phyloP scores from a whole-genome alignment of 139 green algal genomes.

The Ulvella scutata region DNA sequence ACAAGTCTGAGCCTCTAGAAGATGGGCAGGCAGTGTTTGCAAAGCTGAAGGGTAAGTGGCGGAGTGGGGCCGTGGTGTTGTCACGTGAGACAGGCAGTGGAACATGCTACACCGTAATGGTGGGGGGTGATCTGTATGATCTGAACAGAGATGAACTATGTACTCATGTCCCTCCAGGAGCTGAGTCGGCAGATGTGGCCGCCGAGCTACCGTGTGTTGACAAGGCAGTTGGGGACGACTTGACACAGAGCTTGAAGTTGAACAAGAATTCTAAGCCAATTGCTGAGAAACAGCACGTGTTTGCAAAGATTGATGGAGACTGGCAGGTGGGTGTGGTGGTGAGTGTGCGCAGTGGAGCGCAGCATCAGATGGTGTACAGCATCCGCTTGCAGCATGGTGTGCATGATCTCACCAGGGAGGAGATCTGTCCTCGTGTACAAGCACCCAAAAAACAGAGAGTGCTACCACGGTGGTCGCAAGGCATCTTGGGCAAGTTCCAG shows the following conservation, averaged over 20 bases:
- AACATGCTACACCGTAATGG: not conserved
- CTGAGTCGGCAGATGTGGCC: not conserved
- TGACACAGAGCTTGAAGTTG: not conserved
- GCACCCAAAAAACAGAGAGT: no score
- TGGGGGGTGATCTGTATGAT: not conserved
- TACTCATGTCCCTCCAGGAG: not conserved
- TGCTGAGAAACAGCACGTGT: not conserved
- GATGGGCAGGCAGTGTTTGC: not conserved
- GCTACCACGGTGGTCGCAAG: no score
- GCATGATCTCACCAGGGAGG: not conserved
- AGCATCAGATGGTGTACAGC: not conserved
- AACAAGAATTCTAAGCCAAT: not conserved
- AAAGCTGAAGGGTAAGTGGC: not conserved
- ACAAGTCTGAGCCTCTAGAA: not conserved
- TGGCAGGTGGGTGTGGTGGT: not conserved
- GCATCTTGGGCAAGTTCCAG: no score
- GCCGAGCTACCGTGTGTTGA: not conserved
- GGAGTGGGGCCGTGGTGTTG: not conserved
- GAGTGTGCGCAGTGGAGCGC: not conserved
- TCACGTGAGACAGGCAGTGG: not conserved
- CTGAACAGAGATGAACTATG: not conserved
- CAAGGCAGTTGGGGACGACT: not conserved
- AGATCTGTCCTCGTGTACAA: not conserved
- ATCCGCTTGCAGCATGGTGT: not conserved
- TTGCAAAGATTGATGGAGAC: not conserved